Evolutionary conservation across 345 rosid genomes (phyloP).

Genomic region (Eucalyptus erythrocorys): DNA sequence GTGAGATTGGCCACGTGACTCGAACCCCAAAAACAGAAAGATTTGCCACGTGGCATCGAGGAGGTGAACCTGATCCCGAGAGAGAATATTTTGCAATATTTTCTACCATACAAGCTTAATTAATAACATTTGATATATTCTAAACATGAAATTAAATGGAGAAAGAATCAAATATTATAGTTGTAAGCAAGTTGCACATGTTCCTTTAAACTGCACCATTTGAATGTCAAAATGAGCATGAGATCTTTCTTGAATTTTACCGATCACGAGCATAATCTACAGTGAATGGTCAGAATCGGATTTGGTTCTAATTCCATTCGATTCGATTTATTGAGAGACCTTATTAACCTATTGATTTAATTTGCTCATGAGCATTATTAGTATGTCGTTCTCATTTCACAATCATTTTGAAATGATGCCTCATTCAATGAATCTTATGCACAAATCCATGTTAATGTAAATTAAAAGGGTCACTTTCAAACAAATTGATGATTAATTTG

Average conservation of each 20-base stretch:
- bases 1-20: background rate
- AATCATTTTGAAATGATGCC: background rate
- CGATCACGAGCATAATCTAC: background rate
- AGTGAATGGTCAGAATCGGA: rapidly evolving
- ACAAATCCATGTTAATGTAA: background rate
- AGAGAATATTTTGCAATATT: background rate
- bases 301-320: background rate
- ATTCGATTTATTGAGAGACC: background rate
- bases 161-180: background rate
- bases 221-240: background rate
- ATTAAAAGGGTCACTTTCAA: background rate
- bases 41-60: background rate
- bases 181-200: background rate
- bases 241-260: background rate
- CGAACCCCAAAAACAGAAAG: background rate
- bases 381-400: background rate
- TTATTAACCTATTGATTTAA: background rate
- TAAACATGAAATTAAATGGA: background rate
- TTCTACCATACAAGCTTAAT: background rate
- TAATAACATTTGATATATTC: background rate
- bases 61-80: background rate
- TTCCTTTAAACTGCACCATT: background rate
- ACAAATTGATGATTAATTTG: background rate
- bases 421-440: background rate
- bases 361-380: background rate